A percentile compares a stretch with the other conserved stretches of the same genome.
These are phyloP conservation scores for Echinosophora koreensis DNA, from an alignment of 306 rosid genomes.

Conservation along the genomic window DNA sequence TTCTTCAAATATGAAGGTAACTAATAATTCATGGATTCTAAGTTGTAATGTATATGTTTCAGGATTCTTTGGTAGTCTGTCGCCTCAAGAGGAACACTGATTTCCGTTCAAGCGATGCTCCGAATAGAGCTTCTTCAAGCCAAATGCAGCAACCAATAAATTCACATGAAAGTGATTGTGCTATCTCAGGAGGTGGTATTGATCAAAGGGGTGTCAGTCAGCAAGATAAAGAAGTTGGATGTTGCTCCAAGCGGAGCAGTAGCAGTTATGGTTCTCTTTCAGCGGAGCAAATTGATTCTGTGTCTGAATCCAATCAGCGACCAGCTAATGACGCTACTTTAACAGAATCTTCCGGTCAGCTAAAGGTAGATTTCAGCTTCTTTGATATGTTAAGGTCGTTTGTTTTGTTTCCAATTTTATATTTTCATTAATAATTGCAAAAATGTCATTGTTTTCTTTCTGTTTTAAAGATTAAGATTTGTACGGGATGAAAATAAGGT, in stretches of 20 bases:
- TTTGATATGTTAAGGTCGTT: background rate
- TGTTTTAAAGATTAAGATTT: too few species aligned
- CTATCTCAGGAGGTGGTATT: slow-evolving; percentile 51
- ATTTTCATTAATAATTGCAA: too few species aligned
- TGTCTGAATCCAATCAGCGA: slow-evolving; percentile 64
- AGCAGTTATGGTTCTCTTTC: slow-evolving; percentile 78
- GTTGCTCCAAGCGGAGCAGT: slow-evolving; percentile 56
- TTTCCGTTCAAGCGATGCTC: slow-evolving; percentile 58
- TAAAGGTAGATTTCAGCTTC: slow-evolving; percentile 54
- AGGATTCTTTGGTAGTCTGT: slow-evolving; percentile 91
- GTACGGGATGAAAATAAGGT: too few species aligned
- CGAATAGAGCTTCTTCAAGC: slow-evolving; percentile 66
- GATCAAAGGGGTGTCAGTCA: slow-evolving; percentile 47
- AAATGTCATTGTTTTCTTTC: too few species aligned
- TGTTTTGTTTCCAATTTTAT: too few species aligned
- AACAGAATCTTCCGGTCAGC: slow-evolving; percentile 53
- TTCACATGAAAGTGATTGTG: slow-evolving; percentile 58
- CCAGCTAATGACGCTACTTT: slow-evolving; percentile 51
- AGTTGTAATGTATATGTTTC: slow-evolving; percentile 5
- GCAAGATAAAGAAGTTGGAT: slow-evolving; percentile 68
- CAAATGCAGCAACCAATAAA: slow-evolving; percentile 42
- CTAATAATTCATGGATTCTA: slow-evolving; percentile 3
- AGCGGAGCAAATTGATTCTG: slow-evolving; percentile 71
- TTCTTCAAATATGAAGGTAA: background rate
- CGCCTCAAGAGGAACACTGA: slow-evolving; percentile 84